Conservation (phyloP, 2,329 filamentous ascomycete genomes). For the Aspergillus nomiae region DNA sequence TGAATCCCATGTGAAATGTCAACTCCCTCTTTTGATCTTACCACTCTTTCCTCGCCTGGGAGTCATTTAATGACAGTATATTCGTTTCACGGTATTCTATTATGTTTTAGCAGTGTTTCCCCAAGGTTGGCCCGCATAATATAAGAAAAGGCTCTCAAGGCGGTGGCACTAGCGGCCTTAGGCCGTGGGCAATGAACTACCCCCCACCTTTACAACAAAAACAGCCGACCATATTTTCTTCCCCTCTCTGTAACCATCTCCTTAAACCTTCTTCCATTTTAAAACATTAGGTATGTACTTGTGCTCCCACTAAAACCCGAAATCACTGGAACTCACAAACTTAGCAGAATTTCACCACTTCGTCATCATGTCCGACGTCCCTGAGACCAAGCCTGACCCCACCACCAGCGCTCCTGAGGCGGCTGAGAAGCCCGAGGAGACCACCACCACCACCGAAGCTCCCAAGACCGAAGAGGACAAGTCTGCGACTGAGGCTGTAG, state of each 20-base stretch:
- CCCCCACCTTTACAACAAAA: slow-evolving; percentile 26
- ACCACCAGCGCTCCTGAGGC: slow-evolving; percentile 40
- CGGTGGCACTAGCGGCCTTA: slow-evolving; percentile 25
- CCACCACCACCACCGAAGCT: not conserved
- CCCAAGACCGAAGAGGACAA: slow-evolving; percentile 26
- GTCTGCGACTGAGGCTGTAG: slow-evolving; percentile 34
- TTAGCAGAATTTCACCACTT: slow-evolving; percentile 11
- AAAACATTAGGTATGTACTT: not conserved
- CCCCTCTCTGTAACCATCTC: slow-evolving; percentile 14
- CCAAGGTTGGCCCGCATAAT: not conserved
- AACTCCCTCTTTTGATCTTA: not conserved
- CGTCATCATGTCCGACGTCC: slow-evolving; percentile 45
- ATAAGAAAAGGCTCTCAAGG: not conserved
- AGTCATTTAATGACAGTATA: not conserved
- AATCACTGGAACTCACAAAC: slow-evolving; percentile 4
- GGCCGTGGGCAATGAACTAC: slow-evolving; percentile 22
- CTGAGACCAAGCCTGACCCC: slow-evolving; percentile 48
- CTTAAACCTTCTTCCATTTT: slow-evolving; percentile 10
- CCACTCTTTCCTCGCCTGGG: not conserved
- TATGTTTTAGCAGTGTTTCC: not conserved
- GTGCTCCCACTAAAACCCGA: not conserved
- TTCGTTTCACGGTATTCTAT: not conserved
- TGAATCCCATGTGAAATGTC: not conserved
- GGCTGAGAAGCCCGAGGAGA: slow-evolving; percentile 19
- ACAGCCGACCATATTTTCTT: slow-evolving; percentile 27